Base-by-base conservation (phyloP, 2,329 filamentous ascomycete genomes). In the Monilinia fructigena region DNA sequence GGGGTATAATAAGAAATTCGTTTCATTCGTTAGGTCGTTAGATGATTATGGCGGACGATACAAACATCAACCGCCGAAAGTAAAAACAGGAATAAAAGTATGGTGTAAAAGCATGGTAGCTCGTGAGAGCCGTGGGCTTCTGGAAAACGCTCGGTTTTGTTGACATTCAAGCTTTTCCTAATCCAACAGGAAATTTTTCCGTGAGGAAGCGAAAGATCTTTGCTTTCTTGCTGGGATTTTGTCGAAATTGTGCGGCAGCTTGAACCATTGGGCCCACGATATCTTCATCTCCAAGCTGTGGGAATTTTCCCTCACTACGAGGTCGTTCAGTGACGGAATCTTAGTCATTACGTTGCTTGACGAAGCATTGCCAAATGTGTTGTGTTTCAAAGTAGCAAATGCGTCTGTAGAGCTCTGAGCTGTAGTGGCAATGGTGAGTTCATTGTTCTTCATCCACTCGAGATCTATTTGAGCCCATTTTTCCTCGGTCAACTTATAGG, bases 381-480 rank as follows among this genome's bases (percentile, higher is more conserved):
- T 74, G 77, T 67, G 81, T 70, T 82, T 79, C 66, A 79, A 71
- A 12, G 76, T 79, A 0, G 78, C 79, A 68, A 81, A 79, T 14
- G 77, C 72, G 66, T 80, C 79, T 60, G 80, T 78, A 67, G 71
- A 78, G 52, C 71, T 77, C 66, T 77, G 77, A 14, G 80, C 77
- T 4, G 79, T 82, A 45, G 83, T 80, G 23, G 81, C 80, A 52
- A 89, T 82, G 65, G 91, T 84, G 42, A 84, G 78, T 47, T 92
- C 87, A 75, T 95, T 86, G 65, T 87, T 85, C 47, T 78, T 77
- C 75, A 88, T 87, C 94, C 93, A 97, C 66, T 83, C 80, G 2
- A 81, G 82, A 75, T 97, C 91, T 54, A 91, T 90, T 72, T 89
- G 86, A 35, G 88, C 85, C 94, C 94, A 97, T 77, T 98, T 98